Conservation (phyloP, 1,284 basidiomycete genomes). For the Ceratobasidium sp. region DNA sequence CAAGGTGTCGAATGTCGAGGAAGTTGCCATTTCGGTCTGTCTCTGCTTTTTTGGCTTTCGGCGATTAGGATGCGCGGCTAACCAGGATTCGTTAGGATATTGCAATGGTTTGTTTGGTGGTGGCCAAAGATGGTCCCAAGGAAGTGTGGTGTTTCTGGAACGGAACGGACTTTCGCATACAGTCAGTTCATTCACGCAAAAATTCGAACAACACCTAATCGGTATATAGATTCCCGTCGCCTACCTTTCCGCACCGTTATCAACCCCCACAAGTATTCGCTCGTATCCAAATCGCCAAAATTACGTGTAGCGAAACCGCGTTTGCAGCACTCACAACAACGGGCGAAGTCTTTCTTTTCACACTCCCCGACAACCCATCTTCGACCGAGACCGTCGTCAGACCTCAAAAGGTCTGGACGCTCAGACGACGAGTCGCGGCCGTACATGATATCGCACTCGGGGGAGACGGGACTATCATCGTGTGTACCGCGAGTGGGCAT, state of each 20-base stretch:
- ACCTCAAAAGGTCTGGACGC: constrained; percentile 27
- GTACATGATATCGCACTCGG: constrained; percentile 86
- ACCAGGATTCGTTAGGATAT: constrained; percentile 60
- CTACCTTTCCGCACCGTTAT: constrained; percentile 63
- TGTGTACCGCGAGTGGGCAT: constrained; percentile 94
- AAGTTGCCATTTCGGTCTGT: constrained; percentile 74
- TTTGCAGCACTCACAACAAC: constrained; percentile 87
- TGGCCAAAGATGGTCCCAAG: constrained; percentile 64
- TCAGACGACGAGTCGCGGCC: constrained; percentile 11
- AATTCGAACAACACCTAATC: constrained; percentile 57
- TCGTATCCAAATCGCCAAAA: constrained; percentile 78
- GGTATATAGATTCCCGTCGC: constrained; percentile 2
- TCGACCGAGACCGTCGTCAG: constrained; percentile 1
- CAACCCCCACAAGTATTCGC: constrained; percentile 76
- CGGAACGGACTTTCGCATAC: constrained; percentile 77
- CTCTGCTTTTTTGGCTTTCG: constrained; percentile 1
- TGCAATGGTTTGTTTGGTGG: constrained; percentile 80
- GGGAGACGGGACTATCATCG: constrained; percentile 84
- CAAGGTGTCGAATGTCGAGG: constrained; percentile 72
- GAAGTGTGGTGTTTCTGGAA: constrained; percentile 88
- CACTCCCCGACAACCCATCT: constrained; percentile 56
- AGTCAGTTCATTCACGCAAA: constrained; percentile 70
- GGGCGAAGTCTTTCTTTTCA: constrained; percentile 93
- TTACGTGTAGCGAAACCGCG: constrained; percentile 79
- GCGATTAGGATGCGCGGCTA: neutral